Evolutionary conservation across 108 stramenopile genomes (phyloP), one percentile per base, ranked within the genome.

Genomic region (Thalassiosira profunda): DNA sequence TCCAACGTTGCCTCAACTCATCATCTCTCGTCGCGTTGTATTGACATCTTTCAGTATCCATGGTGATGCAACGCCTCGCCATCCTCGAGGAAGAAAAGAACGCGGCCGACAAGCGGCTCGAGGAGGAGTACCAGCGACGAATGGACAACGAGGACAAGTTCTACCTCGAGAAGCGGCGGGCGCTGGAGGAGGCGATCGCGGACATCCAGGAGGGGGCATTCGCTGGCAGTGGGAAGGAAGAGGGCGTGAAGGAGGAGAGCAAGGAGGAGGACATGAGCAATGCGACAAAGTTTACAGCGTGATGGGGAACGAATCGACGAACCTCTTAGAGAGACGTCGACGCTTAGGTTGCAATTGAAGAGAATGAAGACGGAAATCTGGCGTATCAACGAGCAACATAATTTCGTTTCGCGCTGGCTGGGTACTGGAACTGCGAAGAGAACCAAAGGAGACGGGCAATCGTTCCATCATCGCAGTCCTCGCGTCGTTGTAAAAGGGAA

Each of bases 31-130:
- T 1, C 33, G 23, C 34, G 36, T 11, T 4, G 61, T 29, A 23
- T 46, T 51, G 12, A 9, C 49, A 20, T 26, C 9, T 51, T n/a
- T 11, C 38, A 17, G 52, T 95, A 18, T 75, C 89, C 47, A 70
- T 67, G 45, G 75, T 91, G 4, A 91, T 91, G 91, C 70, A 91
- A 62, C 80, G 80, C 26, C 63, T 96, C 35, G 92, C 92, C 3
- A 48, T 91, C 40, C 72, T 96, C 54, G 92, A 96, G 51, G 85
- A 93, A 49, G 95, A 96, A 75, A 91, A 87, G 64, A 60, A 67
- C 15, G 92, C 89, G 4, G 87, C 78, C 0, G 81, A 88, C 63
- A 36, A 35, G 33, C 71, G 88, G 12, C 69, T 96, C 60, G 85
- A 93, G 74, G 89, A 96, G 63, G 95, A 96, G 63, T 92, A 86